Base-by-base conservation (phyloP, 257 asterid species). In the Misopates orontium region DNA sequence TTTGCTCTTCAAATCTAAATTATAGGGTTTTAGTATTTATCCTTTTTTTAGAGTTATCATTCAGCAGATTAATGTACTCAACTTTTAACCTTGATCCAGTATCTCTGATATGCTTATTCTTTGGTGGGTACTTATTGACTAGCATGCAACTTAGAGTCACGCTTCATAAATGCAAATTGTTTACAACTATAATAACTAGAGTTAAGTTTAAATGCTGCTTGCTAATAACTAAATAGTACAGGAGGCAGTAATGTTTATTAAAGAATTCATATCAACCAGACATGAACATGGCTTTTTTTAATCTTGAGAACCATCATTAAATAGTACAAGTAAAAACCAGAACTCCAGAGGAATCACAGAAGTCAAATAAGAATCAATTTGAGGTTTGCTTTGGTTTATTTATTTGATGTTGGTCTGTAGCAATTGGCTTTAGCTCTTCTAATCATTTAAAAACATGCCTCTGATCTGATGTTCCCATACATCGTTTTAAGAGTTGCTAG, bases 351-450 rank as follows among this genome's bases (percentile, higher is more conserved):
- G 15, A n/a, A 52, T 1, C 12, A 52, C 24, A 52, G 57, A 52
- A 19, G 57, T 20, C 24, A 3, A 8, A 25, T 52, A 51, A 20
- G 32, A 52, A 52, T n/a, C n/a, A n/a, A n/a, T n/a, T n/a, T n/a
- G n/a, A n/a, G n/a, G n/a, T 20, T 20, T 21, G 31, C 20, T 20
- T 22, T 6, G 57, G 57, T 25, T 52, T 52, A 19, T 0, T 21
- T 52, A 15, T 17, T 50, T 50, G 56, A 50, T 50, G 56, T 23
- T 49, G 12, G 47, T 59, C n/a, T n/a, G n/a, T n/a, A n/a, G n/a
- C n/a, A n/a, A n/a, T n/a, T n/a, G n/a, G n/a, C n/a, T n/a, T n/a
- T n/a, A n/a, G n/a, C 17, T 5, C 21, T 60, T 18, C 32, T 62
- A 23, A 62, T 62, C 15, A 62, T 62, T 3, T 14, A n/a, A 0